Evolutionary conservation across 2,329 filamentous ascomycete species (phyloP).

Genomic region (Diplodia mutila): DNA sequence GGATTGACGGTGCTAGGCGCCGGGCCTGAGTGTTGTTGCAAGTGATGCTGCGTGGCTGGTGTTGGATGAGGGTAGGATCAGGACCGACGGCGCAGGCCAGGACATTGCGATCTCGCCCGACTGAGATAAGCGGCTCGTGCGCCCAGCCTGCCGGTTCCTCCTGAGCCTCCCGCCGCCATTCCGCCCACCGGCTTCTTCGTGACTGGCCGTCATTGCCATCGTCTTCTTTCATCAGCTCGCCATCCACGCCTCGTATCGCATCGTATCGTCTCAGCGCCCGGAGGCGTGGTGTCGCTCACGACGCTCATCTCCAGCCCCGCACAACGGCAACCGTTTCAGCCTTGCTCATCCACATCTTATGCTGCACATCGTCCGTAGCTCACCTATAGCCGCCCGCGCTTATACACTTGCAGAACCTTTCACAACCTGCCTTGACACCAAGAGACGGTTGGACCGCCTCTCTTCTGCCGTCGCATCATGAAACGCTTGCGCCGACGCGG

Average conservation of each 20-base stretch:
- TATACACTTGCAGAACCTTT: neutral
- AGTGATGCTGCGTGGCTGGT: neutral
- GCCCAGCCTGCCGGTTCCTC: neutral
- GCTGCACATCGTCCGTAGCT: neutral
- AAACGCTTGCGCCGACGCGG: constrained; percentile 8
- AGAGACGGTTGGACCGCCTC: constrained; percentile 3
- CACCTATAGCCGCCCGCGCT: constrained; percentile 16
- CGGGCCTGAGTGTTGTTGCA: neutral
- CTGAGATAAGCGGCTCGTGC: constrained; percentile 6
- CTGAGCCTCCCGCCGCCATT: neutral
- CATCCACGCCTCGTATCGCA: neutral
- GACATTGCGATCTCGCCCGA: neutral
- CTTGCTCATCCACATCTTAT: neutral
- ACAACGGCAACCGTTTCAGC: neutral
- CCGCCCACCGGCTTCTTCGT: neutral
- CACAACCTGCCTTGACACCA: neutral
- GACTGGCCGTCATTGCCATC: neutral
- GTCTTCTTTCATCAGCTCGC: neutral
- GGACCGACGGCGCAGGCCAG: neutral
- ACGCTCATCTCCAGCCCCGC: neutral
- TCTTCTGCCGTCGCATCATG: constrained; percentile 7
- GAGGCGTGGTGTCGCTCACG: neutral
- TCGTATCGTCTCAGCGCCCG: neutral
- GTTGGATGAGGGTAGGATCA: neutral
- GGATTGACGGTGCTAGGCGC: neutral